Conservation (phyloP, 129 eudicot genomes). For the Centella asiatica region DNA sequence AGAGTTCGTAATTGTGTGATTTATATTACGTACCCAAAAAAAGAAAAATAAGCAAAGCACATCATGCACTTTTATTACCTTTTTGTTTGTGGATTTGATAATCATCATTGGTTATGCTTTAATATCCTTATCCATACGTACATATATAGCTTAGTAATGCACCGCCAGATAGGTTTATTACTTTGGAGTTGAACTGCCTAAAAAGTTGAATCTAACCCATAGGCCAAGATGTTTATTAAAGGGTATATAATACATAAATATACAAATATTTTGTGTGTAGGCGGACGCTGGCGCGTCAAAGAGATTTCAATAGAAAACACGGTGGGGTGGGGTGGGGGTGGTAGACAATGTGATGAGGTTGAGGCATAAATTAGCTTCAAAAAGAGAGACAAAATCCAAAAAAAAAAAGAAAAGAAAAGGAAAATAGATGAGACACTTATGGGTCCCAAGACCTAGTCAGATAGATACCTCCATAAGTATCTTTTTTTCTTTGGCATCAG, state of each 20-base stretch:
- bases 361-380: conserved; percentile 11
- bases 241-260: no score
- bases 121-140: not conserved
- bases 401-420: no score
- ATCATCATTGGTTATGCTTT: conserved; percentile 3
- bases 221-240: no score
- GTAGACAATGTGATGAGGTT: conserved; percentile 17
- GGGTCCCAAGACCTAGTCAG: conserved; percentile 25
- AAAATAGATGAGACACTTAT: conserved; percentile 9
- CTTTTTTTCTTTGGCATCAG: not conserved
- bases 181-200: not conserved
- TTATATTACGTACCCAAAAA: no score
- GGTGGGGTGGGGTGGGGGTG: not conserved
- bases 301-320: no score
- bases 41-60: not conserved
- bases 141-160: not conserved
- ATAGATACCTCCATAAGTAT: no score
- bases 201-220: not conserved
- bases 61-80: not conserved
- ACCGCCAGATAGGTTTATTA: conserved; percentile 1
- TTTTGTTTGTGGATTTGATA: not conserved
- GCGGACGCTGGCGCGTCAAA: no score
- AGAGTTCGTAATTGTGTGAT: not conserved
- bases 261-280: not conserved
- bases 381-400: conserved; percentile 26